Evolutionary conservation across 2,329 filamentous ascomycete species (phyloP).

Genomic region (Penicillium sp.): DNA sequence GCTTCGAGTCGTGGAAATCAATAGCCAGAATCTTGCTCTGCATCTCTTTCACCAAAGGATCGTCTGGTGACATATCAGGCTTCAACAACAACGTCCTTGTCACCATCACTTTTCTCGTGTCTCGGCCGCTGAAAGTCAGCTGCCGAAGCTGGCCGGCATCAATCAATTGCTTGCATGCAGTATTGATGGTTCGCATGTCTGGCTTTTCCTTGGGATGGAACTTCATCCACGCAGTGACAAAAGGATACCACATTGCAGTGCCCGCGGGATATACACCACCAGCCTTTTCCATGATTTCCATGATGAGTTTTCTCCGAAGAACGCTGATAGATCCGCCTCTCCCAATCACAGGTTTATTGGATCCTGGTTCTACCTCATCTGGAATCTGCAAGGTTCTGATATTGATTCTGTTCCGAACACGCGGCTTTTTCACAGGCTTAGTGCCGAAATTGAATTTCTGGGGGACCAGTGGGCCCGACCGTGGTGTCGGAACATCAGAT

Average conservation of each 20-base stretch:
- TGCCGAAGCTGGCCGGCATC: constrained; percentile 52
- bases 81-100: constrained; percentile 52
- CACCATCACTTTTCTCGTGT: constrained; percentile 47
- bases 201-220: constrained; percentile 46
- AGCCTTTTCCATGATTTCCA: constrained; percentile 54
- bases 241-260: constrained; percentile 55
- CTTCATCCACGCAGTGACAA: constrained; percentile 53
- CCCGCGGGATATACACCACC: constrained; percentile 57
- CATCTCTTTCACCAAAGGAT: constrained; percentile 48
- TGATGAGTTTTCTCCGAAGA: constrained; percentile 51
- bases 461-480: background rate
- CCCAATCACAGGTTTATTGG: constrained; percentile 12
- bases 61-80: constrained; percentile 45
- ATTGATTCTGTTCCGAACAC: background rate
- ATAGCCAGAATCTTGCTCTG: constrained; percentile 51
- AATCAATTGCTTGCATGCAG: constrained; percentile 51
- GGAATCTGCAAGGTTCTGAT: background rate
- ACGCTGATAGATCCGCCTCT: constrained; percentile 46
- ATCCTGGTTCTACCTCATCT: background rate
- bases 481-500: background rate
- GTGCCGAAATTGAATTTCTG: background rate
- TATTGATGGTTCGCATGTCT: constrained; percentile 53
- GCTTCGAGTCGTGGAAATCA: constrained; percentile 33
- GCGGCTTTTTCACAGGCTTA: background rate
- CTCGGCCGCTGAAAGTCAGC: constrained; percentile 52